These are phyloP conservation scores for Crithidia brevicula DNA, from an alignment of 208 protist species.

Conservation along the genomic window DNA sequence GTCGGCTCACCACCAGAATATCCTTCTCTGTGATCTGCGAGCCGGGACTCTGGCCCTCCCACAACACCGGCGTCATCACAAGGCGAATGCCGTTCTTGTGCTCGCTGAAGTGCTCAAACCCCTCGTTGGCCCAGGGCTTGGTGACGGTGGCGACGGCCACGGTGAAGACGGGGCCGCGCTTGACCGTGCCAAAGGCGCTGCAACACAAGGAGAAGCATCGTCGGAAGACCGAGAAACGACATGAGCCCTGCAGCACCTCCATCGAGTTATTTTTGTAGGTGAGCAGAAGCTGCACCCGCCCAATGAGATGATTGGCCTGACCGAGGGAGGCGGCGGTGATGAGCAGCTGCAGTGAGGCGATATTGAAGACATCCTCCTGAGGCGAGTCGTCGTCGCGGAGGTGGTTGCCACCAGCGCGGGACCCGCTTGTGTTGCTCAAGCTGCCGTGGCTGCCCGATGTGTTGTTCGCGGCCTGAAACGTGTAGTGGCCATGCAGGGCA, in stretches of 20 bases:
- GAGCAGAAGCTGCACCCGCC: conserved; percentile 66
- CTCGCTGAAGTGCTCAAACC: conserved; percentile 42
- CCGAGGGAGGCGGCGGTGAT: conserved; percentile 62
- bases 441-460: conserved; percentile 12
- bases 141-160: conserved; percentile 50
- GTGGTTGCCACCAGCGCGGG: not conserved
- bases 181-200: conserved; percentile 44
- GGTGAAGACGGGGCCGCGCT: conserved; percentile 64
- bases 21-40: conserved; percentile 68
- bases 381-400: conserved; percentile 20
- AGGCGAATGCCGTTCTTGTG: conserved; percentile 63
- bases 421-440: conserved; percentile 18
- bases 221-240: conserved; percentile 60
- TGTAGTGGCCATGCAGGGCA: conserved; percentile 75
- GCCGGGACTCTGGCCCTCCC: conserved; percentile 48
- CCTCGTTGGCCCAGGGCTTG: conserved; percentile 65
- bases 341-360: conserved; percentile 48
- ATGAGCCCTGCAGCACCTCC: conserved; percentile 71
- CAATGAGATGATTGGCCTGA: conserved; percentile 65
- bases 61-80: conserved; percentile 67
- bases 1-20: conserved; percentile 62
- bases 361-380: conserved; percentile 36
- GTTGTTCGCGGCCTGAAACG: conserved; percentile 38
- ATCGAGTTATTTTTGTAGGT: conserved; percentile 63
- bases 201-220: conserved; percentile 71